These are phyloP conservation scores for Scedosporium aurantiacum DNA, from an alignment of 2,329 filamentous ascomycete genomes.

Conservation along the genomic window DNA sequence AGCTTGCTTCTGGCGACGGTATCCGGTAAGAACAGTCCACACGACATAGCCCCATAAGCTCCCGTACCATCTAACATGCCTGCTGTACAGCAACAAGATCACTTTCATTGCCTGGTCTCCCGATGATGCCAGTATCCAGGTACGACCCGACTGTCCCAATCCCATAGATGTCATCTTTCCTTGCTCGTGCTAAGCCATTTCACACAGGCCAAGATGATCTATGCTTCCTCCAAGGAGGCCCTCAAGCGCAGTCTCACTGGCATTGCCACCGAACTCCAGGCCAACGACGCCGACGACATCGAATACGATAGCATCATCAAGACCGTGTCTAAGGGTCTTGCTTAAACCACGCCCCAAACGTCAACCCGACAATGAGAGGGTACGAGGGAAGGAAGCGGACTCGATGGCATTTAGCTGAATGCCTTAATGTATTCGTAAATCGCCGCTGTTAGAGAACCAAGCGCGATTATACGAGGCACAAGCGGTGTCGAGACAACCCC, in stretches of 20 bases:
- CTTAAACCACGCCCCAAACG: slow-evolving; percentile 23
- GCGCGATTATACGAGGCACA: neutral
- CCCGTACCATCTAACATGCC: neutral
- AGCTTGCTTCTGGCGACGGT: slow-evolving; percentile 60
- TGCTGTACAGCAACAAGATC: slow-evolving; percentile 54
- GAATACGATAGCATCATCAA: slow-evolving; percentile 63
- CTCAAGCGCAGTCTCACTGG: slow-evolving; percentile 71
- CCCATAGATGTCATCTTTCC: too few species aligned
- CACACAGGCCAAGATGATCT: slow-evolving; percentile 72
- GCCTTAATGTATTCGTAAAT: neutral
- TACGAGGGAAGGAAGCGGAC: neutral
- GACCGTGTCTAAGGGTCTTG: slow-evolving; percentile 52
- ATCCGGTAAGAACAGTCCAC: slow-evolving; percentile 40
- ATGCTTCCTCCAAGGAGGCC: slow-evolving; percentile 79
- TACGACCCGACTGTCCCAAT: slow-evolving; percentile 32
- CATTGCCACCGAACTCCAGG: slow-evolving; percentile 66
- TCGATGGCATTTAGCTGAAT: neutral
- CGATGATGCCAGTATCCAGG: slow-evolving; percentile 69
- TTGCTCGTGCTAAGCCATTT: neutral
- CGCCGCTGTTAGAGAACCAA: neutral
- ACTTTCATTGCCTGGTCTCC: slow-evolving; percentile 72
- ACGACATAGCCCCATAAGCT: neutral
- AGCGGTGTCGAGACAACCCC: neutral
- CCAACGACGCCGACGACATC: slow-evolving; percentile 75
- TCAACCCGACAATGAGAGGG: neutral